Evolutionary conservation across 495 filamentous ascomycete species (phyloP).

Genomic region (Friedmanniomyces simplex): DNA sequence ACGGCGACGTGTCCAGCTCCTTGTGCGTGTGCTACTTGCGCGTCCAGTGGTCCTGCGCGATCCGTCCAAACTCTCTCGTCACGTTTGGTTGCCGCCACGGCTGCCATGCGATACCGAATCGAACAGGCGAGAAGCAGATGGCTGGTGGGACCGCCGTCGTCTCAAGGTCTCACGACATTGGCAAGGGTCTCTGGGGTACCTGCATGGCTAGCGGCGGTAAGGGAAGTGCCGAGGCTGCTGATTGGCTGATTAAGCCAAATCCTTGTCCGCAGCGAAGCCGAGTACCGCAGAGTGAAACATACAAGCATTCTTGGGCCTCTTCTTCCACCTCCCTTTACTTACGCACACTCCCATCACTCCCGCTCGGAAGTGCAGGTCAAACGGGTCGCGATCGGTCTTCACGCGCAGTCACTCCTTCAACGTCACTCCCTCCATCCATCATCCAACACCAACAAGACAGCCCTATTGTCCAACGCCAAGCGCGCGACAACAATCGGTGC

Average conservation of each 20-base stretch:
- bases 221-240: no score
- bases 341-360: no score
- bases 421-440: no score
- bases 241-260: no score
- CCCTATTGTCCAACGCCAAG: constrained; percentile 3
- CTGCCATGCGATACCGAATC: background rate
- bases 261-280: no score
- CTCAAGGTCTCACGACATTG: no score
- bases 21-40: background rate
- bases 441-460: background rate
- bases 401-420: background rate
- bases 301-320: no score
- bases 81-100: background rate
- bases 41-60: background rate
- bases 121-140: background rate
- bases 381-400: background rate
- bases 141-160: background rate
- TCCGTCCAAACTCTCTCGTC: background rate
- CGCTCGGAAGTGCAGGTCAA: background rate
- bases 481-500: constrained; percentile 1
- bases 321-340: background rate
- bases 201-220: no score
- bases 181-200: no score
- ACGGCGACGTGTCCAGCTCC: background rate
- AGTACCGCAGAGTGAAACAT: no score